phyloP scores from a whole-genome alignment of 1,284 basidiomycete genomes.

The Tilletia horrida region DNA sequence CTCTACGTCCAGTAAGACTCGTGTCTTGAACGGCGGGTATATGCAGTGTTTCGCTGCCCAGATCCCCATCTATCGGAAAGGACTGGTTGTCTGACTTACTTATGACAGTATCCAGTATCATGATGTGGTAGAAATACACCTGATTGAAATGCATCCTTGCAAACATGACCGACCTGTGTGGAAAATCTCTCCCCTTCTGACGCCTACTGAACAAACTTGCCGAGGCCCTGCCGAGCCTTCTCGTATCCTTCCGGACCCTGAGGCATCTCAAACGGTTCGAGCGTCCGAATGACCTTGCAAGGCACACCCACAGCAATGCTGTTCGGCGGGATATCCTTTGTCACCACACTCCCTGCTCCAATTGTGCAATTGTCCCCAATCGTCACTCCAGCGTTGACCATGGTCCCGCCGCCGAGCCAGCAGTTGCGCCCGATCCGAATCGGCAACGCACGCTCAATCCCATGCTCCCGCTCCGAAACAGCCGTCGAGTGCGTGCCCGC shows the following conservation, averaged over 20 bases:
- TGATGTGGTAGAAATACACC: no score
- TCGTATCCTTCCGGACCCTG: neutral
- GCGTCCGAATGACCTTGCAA: conserved; percentile 25
- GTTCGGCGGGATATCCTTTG: conserved; percentile 27
- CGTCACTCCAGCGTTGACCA: conserved; percentile 22
- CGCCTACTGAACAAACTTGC: neutral
- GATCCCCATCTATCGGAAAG: no score
- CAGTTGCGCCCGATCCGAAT: conserved; percentile 37
- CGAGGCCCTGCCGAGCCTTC: neutral
- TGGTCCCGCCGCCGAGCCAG: conserved; percentile 32
- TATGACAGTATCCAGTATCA: no score
- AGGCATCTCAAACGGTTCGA: conserved; percentile 5
- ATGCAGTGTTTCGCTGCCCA: no score
- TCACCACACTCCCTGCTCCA: conserved; percentile 30
- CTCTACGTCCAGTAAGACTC: no score
- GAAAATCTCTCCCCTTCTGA: no score
- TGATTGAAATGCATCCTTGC: no score
- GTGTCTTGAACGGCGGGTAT: no score
- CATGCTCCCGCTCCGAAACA: conserved; percentile 36
- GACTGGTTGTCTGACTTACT: no score
- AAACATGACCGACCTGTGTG: no score
- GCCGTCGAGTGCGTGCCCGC: conserved; percentile 39
- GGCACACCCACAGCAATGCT: conserved; percentile 28
- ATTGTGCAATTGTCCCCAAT: conserved; percentile 31
- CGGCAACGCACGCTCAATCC: conserved; percentile 39